Conservation (phyloP, 352 stramenopile species). For the Phytophthora pini region DNA sequence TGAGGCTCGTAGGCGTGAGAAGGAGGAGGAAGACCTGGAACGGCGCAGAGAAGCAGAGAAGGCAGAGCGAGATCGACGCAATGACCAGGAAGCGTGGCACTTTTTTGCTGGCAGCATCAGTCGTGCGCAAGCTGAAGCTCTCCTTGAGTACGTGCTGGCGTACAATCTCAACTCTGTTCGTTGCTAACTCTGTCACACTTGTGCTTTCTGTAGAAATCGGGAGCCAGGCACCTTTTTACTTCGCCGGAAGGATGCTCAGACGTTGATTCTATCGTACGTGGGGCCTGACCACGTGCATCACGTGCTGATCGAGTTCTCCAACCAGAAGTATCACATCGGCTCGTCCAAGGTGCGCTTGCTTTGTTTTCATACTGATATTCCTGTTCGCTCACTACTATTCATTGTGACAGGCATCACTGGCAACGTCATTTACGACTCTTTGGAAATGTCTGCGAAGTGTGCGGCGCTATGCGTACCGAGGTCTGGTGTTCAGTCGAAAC, state of each 20-base stretch:
- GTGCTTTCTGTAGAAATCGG: constrained; percentile 37
- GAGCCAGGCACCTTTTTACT: constrained; percentile 82
- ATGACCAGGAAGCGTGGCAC: constrained; percentile 73
- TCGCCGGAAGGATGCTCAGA: constrained; percentile 83
- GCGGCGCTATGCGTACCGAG: constrained; percentile 75
- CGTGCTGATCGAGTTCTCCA: constrained; percentile 78
- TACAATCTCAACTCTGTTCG: too few relatives aligned
- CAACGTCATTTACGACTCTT: constrained; percentile 65
- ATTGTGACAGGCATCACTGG: constrained; percentile 49
- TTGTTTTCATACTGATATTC: background rate
- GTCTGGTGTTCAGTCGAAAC: constrained; percentile 78
- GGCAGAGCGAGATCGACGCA: constrained; percentile 45
- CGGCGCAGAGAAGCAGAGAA: constrained; percentile 43
- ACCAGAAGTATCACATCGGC: constrained; percentile 78
- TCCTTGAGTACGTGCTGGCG: constrained; percentile 57
- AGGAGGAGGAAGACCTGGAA: constrained; percentile 47
- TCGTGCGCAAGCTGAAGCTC: constrained; percentile 63
- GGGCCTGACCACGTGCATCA: constrained; percentile 75
- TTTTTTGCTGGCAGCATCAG: constrained; percentile 87
- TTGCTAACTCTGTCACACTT: background rate
- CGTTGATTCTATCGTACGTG: constrained; percentile 84
- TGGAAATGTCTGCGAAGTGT: constrained; percentile 84
- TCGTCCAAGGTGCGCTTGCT: constrained; percentile 65
- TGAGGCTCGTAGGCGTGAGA: constrained; percentile 34
- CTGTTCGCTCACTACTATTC: background rate